These are phyloP conservation scores for Ceratocystis huliohia DNA, from an alignment of 2,329 filamentous ascomycete genomes.

Conservation along the genomic window DNA sequence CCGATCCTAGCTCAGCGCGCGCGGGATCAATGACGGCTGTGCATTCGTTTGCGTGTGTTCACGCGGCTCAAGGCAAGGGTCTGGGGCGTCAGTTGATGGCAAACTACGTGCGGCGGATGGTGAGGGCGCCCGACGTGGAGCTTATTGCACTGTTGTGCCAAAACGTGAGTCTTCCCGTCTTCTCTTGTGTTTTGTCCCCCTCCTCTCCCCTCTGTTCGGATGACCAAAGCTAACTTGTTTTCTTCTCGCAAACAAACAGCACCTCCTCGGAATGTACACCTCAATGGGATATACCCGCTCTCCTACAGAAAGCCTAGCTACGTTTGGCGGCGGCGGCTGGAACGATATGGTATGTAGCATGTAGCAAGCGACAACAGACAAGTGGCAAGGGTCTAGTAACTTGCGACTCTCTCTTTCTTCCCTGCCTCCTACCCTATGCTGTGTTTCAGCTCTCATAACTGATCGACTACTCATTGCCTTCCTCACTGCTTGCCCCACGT, in stretches of 20 bases:
- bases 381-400: too few relatives aligned
- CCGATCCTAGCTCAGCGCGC: slow-evolving; percentile 25
- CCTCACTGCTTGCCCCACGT: background rate
- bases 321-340: slow-evolving; percentile 72
- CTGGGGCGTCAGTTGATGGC: slow-evolving; percentile 62
- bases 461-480: too few relatives aligned
- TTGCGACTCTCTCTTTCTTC: too few relatives aligned
- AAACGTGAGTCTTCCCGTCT: slow-evolving; percentile 37
- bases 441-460: too few relatives aligned
- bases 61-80: slow-evolving; percentile 59
- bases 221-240: background rate
- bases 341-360: slow-evolving; percentile 55
- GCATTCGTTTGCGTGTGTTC: slow-evolving; percentile 70
- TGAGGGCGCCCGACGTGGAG: slow-evolving; percentile 55
- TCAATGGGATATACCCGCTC: slow-evolving; percentile 56
- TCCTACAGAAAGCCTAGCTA: slow-evolving; percentile 52
- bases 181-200: background rate
- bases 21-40: slow-evolving; percentile 60
- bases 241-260: slow-evolving; percentile 28
- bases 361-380: background rate
- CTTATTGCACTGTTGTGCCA: slow-evolving; percentile 65
- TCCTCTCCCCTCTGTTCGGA: background rate
- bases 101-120: slow-evolving; percentile 65
- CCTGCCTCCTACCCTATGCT: too few relatives aligned
- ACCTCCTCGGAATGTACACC: slow-evolving; percentile 62